phyloP scores from a whole-genome alignment of 2,329 filamentous ascomycete genomes.

The Geoglossum cookeanum region DNA sequence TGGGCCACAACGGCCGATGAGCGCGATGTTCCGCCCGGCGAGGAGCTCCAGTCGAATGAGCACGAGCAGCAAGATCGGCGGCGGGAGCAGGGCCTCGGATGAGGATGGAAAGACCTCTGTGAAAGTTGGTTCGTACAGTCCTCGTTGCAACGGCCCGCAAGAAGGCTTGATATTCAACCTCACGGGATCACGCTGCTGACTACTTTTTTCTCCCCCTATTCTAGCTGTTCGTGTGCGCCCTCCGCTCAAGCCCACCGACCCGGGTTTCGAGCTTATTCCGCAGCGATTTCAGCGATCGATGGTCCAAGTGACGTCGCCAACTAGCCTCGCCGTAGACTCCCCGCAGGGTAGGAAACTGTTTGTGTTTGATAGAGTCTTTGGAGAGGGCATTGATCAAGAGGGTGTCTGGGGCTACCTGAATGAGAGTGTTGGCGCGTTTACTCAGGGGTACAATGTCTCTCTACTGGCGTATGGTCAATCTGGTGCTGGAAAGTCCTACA shows the following conservation, averaged over 20 bases:
- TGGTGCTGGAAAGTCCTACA: constrained; percentile 93
- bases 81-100: constrained; percentile 10
- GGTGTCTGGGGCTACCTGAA: constrained; percentile 87
- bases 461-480: constrained; percentile 94
- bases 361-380: constrained; percentile 89
- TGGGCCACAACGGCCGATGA: constrained; percentile 5
- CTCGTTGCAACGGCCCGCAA: background rate
- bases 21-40: constrained; percentile 8
- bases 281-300: constrained; percentile 87
- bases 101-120: constrained; percentile 9
- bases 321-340: constrained; percentile 72
- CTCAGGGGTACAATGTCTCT: constrained; percentile 97
- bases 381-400: constrained; percentile 63
- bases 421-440: constrained; percentile 76
- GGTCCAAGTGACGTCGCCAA: constrained; percentile 73
- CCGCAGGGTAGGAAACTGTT: constrained; percentile 88
- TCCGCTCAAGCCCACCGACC: constrained; percentile 63
- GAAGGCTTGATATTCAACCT: background rate
- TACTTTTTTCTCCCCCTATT: background rate
- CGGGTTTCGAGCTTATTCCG: constrained; percentile 85
- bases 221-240: constrained; percentile 84
- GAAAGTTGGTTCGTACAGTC: constrained; percentile 4
- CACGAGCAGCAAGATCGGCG: constrained; percentile 8
- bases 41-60: constrained; percentile 11
- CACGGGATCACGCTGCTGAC: constrained; percentile 2